phyloP scores from a whole-genome alignment of 2,329 filamentous ascomycete genomes.

The Arthrobotrys pseudoclavata region DNA sequence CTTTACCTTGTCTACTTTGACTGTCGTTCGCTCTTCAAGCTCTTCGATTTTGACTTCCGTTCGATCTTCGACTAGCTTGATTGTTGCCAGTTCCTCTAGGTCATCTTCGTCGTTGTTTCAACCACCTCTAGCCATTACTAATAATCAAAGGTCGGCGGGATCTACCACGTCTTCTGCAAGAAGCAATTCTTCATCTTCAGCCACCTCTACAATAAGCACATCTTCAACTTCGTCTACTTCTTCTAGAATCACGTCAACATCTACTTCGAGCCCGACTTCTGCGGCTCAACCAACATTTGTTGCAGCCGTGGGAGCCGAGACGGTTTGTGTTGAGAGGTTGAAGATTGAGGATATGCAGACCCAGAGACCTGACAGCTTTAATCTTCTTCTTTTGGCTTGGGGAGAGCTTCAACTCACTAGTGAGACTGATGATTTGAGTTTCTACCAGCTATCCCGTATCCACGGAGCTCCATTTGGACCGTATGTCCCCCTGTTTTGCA shows the following conservation, averaged over 20 bases:
- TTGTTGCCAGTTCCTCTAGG: not conserved
- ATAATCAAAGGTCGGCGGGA: not conserved
- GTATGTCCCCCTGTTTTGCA: conserved; percentile 23
- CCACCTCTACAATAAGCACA: not conserved
- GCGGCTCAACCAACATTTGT: conserved; percentile 13
- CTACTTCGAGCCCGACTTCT: not conserved
- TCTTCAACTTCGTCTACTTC: not conserved
- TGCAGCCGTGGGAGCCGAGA: conserved; percentile 38
- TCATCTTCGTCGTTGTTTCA: conserved; percentile 6
- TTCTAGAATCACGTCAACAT: not conserved
- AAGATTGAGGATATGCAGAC: conserved; percentile 53
- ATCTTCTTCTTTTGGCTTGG: conserved; percentile 62
- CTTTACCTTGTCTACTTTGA: not conserved
- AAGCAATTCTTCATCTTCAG: not conserved
- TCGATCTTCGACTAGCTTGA: not conserved
- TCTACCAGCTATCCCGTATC: conserved; percentile 59
- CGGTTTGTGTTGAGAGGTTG: conserved; percentile 50
- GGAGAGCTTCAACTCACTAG: conserved; percentile 54
- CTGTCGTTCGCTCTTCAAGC: not conserved
- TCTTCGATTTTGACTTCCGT: not conserved
- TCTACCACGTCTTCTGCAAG: conserved; percentile 1
- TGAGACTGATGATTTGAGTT: conserved; percentile 59
- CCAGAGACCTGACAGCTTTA: conserved; percentile 55
- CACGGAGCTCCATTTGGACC: conserved; percentile 61
- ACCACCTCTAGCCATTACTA: conserved; percentile 26